A percentile compares a stretch with the other conserved stretches of the same genome.
Evolutionary conservation across 495 filamentous ascomycete species (phyloP).

Genomic region (Xanthoparmelia taractica): DNA sequence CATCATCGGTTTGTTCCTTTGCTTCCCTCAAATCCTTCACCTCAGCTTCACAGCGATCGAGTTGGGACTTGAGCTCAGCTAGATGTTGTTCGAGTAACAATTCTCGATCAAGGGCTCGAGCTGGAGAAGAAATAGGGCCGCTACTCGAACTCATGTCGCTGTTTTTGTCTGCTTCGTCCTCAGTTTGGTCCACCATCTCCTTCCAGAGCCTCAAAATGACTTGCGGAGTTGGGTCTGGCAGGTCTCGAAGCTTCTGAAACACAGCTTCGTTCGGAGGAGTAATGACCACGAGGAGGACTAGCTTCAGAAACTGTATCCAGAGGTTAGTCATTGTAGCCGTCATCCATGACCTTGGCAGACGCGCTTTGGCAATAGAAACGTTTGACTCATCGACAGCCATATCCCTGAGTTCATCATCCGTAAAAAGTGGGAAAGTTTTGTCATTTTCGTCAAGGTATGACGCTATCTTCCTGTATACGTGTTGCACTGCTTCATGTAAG

Average conservation of each 20-base stretch:
- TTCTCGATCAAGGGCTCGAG: conserved; percentile 40
- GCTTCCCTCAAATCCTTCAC: conserved; percentile 47
- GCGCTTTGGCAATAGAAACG: conserved; percentile 8
- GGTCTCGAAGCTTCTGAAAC: conserved; percentile 43
- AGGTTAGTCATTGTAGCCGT: conserved; percentile 31
- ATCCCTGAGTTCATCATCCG: conserved; percentile 14
- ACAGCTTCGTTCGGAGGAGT: conserved; percentile 49
- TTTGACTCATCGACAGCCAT: conserved; percentile 15
- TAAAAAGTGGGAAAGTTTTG: conserved; percentile 8
- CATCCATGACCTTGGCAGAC: background rate
- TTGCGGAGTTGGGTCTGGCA: conserved; percentile 26
- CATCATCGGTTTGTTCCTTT: conserved; percentile 36
- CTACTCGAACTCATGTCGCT: conserved; percentile 9
- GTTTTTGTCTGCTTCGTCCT: conserved; percentile 2
- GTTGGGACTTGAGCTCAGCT: conserved; percentile 44
- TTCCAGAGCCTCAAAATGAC: conserved; percentile 12
- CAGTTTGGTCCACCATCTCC: conserved; percentile 11
- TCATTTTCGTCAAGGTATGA: conserved; percentile 12
- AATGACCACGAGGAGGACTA: conserved; percentile 56
- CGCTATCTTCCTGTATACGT: conserved; percentile 14
- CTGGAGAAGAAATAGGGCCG: conserved; percentile 19
- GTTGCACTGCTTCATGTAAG: conserved; percentile 17
- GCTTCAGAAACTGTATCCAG: conserved; percentile 52
- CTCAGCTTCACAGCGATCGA: conserved; percentile 44
- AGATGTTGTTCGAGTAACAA: conserved; percentile 48